Base-by-base conservation (phyloP, 345 rosid genomes). In the Eucalyptus dawsonii region DNA sequence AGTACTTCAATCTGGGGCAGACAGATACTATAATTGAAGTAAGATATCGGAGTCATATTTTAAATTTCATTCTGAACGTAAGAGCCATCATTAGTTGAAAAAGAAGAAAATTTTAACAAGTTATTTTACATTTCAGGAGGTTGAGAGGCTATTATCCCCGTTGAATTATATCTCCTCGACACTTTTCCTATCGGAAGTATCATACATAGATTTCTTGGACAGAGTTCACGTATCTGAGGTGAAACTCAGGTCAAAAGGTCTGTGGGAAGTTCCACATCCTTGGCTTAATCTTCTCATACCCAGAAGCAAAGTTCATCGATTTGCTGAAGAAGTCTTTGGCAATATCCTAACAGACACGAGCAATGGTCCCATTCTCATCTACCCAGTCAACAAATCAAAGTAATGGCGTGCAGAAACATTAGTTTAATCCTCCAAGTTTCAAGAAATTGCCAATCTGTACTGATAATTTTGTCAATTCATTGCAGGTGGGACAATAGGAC, bases 281-380 rank as follows among this genome's bases (percentile, higher is more conserved):
- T 97, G 99, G 99, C 97, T 97, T 86, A 97, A 97, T 92, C 99
- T 97, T 80, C 95, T 97, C 47, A 93, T 97, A n/a, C 99, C 99
- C 47, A 92, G 92, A 92, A 96, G 98, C 93, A 95, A 89, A 90
- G 91, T 97, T 72, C 91, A 93, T 22, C 92, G 88, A 11, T 97
- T 97, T 91, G 99, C 99, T 14, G 90, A 89, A 90, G 95, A 90
- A 72, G 98, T 97, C 19, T 97, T 97, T 89, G 96, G 97, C 53
- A 95, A 93, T 47, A 96, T 97, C 91, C 96, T 97, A 50, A 92
- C 91, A 11, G 95, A 97, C 89, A 94, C 98, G 89, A 95, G 96
- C 99, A 97, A 95, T 86, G 99, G 99, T 27, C 99, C 99, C 87
- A 92, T 97, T 88, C 97, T 97, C 88, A 92, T 97, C 88, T 97